Evolutionary conservation across 2,329 filamentous ascomycete species (phyloP).

Genomic region (Aphanoascus verrucosus): DNA sequence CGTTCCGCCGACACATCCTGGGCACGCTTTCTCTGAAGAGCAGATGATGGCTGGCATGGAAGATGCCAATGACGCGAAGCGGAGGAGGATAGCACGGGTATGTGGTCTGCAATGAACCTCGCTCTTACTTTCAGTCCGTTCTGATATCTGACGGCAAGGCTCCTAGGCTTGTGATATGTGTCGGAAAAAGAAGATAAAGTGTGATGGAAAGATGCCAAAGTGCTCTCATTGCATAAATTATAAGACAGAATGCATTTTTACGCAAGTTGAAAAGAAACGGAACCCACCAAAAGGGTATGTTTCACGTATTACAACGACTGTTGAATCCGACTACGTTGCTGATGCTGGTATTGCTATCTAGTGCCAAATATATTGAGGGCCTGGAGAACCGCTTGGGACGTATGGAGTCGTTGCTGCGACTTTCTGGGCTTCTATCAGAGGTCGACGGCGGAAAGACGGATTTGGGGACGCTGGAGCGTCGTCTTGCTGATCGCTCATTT

Average conservation of each 20-base stretch:
- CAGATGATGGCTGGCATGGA: constrained; percentile 36
- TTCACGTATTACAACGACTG: background rate
- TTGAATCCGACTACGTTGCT: constrained; percentile 1
- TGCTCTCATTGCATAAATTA: constrained; percentile 96
- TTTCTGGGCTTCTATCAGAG: constrained; percentile 77
- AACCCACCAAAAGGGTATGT: constrained; percentile 89
- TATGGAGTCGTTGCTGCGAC: constrained; percentile 82
- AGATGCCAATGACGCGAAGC: constrained; percentile 67
- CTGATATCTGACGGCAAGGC: constrained; percentile 13
- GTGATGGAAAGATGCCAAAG: constrained; percentile 86
- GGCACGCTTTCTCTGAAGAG: constrained; percentile 35
- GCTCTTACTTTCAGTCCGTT: constrained; percentile 5
- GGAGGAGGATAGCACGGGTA: constrained; percentile 78
- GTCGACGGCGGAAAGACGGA: constrained; percentile 80
- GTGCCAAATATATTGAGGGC: constrained; percentile 95
- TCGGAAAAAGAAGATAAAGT: constrained; percentile 88
- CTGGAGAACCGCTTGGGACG: constrained; percentile 88
- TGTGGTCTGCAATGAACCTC: constrained; percentile 24
- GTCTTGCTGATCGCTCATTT: constrained; percentile 45
- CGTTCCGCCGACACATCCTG: constrained; percentile 41
- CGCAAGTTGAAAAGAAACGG: constrained; percentile 96
- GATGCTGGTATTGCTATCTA: constrained; percentile 27
- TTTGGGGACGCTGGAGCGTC: constrained; percentile 75
- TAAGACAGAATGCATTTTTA: constrained; percentile 95
- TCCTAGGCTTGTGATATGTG: constrained; percentile 86